Evolutionary conservation across 768 basidiomycete genomes (phyloP).

Genomic region (Cystofilobasidium ferigula): DNA sequence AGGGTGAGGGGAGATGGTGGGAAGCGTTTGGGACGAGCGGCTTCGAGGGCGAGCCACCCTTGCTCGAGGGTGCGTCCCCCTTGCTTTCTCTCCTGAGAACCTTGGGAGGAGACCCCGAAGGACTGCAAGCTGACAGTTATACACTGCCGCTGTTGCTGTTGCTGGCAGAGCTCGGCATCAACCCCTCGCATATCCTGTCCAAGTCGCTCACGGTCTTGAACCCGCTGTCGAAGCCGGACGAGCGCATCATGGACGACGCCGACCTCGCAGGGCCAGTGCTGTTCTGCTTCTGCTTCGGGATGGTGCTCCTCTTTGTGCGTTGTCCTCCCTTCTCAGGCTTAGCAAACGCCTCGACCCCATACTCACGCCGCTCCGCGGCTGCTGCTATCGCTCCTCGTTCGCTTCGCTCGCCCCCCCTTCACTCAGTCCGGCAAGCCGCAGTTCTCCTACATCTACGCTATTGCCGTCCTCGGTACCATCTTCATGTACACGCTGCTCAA

Average conservation of each 20-base stretch:
- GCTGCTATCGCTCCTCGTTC: not conserved
- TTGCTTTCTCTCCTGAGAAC: not conserved
- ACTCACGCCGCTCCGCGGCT: not conserved
- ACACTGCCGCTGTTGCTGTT: not conserved
- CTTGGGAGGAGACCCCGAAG: not conserved
- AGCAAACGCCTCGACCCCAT: not conserved
- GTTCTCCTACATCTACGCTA: slow-evolving; percentile 97
- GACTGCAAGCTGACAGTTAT: not conserved
- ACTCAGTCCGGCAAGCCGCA: slow-evolving; percentile 90
- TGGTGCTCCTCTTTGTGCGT: slow-evolving; percentile 80
- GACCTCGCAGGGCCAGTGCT: slow-evolving; percentile 92
- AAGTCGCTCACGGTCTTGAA: slow-evolving; percentile 95
- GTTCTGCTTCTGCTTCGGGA: slow-evolving; percentile 89
- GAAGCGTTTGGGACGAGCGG: slow-evolving; percentile 92
- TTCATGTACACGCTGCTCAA: slow-evolving; percentile 92
- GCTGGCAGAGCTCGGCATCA: slow-evolving; percentile 79
- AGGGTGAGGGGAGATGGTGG: slow-evolving; percentile 65
- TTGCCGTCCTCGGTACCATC: slow-evolving; percentile 83
- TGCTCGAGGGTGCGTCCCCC: slow-evolving; percentile 67
- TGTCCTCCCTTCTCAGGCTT: not conserved
- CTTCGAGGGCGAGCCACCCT: slow-evolving; percentile 86
- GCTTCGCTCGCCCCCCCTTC: not conserved
- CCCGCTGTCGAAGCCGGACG: slow-evolving; percentile 69
- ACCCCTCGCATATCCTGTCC: slow-evolving; percentile 85
- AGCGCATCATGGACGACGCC: slow-evolving; percentile 96